A percentile compares a stretch with the other conserved stretches of the same genome.
Conservation (phyloP, 2,329 filamentous ascomycete species). For the Microdochium paspali region DNA sequence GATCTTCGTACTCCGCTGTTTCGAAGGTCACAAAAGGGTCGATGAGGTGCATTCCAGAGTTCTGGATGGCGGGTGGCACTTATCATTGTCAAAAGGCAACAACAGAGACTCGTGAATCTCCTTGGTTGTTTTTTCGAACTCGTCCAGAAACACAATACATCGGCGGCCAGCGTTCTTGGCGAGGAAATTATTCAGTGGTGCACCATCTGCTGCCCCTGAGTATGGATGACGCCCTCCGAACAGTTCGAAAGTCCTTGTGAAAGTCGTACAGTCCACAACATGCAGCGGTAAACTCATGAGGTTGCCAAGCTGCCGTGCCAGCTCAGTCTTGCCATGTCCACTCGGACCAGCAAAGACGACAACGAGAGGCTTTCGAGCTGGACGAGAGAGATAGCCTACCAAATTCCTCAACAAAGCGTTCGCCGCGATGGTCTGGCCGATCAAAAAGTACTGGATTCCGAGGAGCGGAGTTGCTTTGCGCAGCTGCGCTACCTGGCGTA, state of each 20-base stretch:
- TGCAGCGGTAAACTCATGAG: constrained; percentile 26
- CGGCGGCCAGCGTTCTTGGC: constrained; percentile 20
- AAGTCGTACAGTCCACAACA: constrained; percentile 28
- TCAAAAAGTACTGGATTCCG: not conserved
- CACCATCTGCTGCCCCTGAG: constrained; percentile 22
- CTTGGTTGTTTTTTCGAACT: constrained; percentile 36
- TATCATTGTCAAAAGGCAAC: constrained; percentile 32
- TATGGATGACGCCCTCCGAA: constrained; percentile 30
- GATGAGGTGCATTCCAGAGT: not conserved
- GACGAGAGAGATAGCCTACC: constrained; percentile 18
- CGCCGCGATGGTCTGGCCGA: not conserved
- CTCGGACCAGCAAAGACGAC: constrained; percentile 33
- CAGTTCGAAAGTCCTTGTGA: constrained; percentile 25
- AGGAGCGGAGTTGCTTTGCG: not conserved
- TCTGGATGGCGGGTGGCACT: constrained; percentile 2
- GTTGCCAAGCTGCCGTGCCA: constrained; percentile 28
- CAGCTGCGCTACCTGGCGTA: not conserved
- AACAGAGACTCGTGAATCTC: constrained; percentile 32
- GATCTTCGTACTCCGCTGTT: constrained; percentile 27
- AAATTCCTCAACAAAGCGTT: not conserved
- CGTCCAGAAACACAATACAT: constrained; percentile 38
- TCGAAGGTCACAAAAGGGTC: not conserved
- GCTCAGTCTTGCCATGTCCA: constrained; percentile 39
- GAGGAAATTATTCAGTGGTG: constrained; percentile 37
- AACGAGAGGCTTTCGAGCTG: constrained; percentile 21